phyloP scores from a whole-genome alignment of 768 basidiomycete genomes.

The Serendipita sp. region DNA sequence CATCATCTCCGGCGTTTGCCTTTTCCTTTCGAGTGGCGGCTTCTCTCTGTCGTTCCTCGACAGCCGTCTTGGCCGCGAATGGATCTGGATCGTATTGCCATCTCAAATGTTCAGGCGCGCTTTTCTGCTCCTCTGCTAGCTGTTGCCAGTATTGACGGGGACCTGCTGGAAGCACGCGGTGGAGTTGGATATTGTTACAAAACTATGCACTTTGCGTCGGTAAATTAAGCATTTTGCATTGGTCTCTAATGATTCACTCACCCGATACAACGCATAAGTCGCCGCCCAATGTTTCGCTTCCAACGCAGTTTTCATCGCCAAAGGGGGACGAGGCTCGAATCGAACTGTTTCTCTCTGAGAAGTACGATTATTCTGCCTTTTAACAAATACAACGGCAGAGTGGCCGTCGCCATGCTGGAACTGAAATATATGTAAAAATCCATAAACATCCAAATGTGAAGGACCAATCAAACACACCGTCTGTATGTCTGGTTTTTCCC shows the following conservation, averaged over 20 bases:
- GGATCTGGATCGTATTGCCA: slow-evolving; percentile 90
- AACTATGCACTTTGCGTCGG: slow-evolving; percentile 32
- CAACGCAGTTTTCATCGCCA: slow-evolving; percentile 45
- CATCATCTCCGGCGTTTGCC: slow-evolving; percentile 18
- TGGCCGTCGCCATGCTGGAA: slow-evolving; percentile 32
- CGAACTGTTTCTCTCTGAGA: slow-evolving; percentile 52
- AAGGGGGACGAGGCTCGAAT: slow-evolving; percentile 58
- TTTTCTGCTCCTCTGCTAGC: slow-evolving; percentile 54
- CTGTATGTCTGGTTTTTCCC: slow-evolving; percentile 73
- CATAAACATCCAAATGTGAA: slow-evolving; percentile 7
- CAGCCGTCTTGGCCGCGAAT: slow-evolving; percentile 54
- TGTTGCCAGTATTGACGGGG: slow-evolving; percentile 81
- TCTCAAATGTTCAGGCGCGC: slow-evolving; percentile 46
- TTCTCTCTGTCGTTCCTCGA: slow-evolving; percentile 49
- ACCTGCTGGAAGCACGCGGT: slow-evolving; percentile 63
- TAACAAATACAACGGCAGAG: slow-evolving; percentile 56
- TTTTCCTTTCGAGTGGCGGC: slow-evolving; percentile 30
- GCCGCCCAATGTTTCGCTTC: slow-evolving; percentile 90
- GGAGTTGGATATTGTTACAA: slow-evolving; percentile 58
- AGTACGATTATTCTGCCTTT: slow-evolving; percentile 51
- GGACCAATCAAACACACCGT: slow-evolving; percentile 29
- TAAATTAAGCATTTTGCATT: slow-evolving; percentile 10
- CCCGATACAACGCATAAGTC: slow-evolving; percentile 73
- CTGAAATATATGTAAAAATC: slow-evolving; percentile 8
- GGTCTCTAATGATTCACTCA: slow-evolving; percentile 22